Percentiles rank a stretch among this genome's conserved stretches.
These are phyloP conservation scores for Suhomyces vadensis DNA, from an alignment of 805 yeast species.

Conservation along the genomic window DNA sequence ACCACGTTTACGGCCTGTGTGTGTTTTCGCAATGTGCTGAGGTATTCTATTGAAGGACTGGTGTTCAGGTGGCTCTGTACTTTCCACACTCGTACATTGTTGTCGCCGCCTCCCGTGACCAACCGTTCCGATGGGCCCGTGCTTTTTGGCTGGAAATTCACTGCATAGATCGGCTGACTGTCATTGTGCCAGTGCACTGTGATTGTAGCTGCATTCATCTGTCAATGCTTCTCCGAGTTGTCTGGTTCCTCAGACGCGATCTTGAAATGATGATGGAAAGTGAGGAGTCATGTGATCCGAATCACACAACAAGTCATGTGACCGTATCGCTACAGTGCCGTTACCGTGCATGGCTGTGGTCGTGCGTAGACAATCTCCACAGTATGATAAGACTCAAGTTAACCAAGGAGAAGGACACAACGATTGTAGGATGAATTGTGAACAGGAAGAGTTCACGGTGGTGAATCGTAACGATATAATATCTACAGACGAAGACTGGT, in stretches of 20 bases:
- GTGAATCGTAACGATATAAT: slow-evolving; percentile 16
- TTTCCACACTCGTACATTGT: slow-evolving; percentile 69
- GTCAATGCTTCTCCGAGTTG: no score
- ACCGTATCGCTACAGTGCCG: background rate
- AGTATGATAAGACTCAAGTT: no score
- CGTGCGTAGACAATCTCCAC: no score
- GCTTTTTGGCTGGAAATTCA: slow-evolving; percentile 56
- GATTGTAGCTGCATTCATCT: slow-evolving; percentile 46
- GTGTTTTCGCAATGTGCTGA: slow-evolving; percentile 81
- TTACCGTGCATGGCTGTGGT: no score
- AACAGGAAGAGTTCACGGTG: slow-evolving; percentile 15
- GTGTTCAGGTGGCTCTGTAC: slow-evolving; percentile 11
- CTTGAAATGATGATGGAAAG: no score
- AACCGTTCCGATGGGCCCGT: slow-evolving; percentile 44
- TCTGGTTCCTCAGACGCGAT: no score
- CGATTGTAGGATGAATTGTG: background rate
- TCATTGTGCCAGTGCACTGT: slow-evolving; percentile 76
- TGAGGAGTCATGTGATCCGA: background rate
- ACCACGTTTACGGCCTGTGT: slow-evolving; percentile 94
- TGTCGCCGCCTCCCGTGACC: slow-evolving; percentile 94
- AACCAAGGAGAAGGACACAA: background rate
- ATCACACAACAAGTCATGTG: background rate
- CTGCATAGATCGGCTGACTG: slow-evolving; percentile 70
- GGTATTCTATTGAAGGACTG: slow-evolving; percentile 56
- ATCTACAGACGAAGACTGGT: slow-evolving; percentile 14